A percentile compares a stretch with the other conserved stretches of the same genome.
These are phyloP conservation scores for Anastatica hierochuntica DNA, from an alignment of 345 rosid species.

Conservation along the genomic window DNA sequence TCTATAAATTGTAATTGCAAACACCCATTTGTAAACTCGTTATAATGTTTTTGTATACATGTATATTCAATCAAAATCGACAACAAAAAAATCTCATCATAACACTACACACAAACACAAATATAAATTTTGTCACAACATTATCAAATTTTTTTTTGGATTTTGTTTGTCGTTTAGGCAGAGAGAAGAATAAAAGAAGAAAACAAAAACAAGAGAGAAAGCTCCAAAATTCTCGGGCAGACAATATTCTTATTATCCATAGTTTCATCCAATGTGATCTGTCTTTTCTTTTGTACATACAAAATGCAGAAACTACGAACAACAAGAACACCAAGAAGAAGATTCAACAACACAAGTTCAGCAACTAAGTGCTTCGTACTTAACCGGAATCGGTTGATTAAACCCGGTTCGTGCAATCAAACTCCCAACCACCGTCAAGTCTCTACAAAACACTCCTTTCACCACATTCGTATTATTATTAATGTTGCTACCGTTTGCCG, in stretches of 20 bases:
- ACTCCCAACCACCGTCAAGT: slow-evolving; percentile 67
- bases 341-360: slow-evolving; percentile 23
- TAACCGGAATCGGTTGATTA: slow-evolving; percentile 65
- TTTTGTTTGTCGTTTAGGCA: not conserved
- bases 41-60: not conserved
- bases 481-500: not conserved
- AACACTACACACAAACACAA: not conserved
- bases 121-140: not conserved
- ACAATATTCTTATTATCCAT: slow-evolving; percentile 29
- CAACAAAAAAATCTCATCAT: not conserved
- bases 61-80: not conserved
- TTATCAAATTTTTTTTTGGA: not conserved
- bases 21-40: too few species aligned
- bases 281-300: slow-evolving; percentile 18
- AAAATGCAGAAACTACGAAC: not conserved
- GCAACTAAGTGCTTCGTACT: slow-evolving; percentile 88
- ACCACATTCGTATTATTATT: slow-evolving; percentile 34
- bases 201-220: slow-evolving; percentile 17
- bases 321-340: not conserved
- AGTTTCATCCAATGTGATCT: slow-evolving; percentile 25
- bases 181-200: slow-evolving; percentile 7
- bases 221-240: slow-evolving; percentile 27
- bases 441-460: slow-evolving; percentile 89
- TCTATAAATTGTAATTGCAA: too few species aligned
- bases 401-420: slow-evolving; percentile 69